Conservation (phyloP, 257 asterid genomes). For the Plectranthus barbatus region DNA sequence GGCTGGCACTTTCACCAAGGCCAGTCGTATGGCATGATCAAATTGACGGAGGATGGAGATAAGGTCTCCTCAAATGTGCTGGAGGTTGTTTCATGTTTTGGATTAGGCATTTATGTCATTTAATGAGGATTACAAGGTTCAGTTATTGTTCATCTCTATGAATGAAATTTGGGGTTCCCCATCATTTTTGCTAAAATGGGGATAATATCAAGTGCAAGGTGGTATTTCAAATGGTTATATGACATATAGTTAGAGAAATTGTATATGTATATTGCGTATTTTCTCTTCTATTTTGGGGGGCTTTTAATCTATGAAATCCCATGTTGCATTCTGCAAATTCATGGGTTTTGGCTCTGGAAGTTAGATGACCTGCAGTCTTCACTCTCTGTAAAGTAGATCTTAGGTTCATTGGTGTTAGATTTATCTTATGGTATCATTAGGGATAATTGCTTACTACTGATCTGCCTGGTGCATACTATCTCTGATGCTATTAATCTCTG, state of each 20-base stretch:
- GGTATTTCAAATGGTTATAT: slow-evolving; percentile 22
- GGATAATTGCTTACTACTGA: background rate
- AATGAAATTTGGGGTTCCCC: slow-evolving; percentile 34
- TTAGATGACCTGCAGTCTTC: background rate
- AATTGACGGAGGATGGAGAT: slow-evolving; percentile 26
- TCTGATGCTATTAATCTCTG: background rate
- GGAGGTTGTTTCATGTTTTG: slow-evolving; percentile 29
- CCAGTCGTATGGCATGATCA: slow-evolving; percentile 25
- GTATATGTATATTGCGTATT: background rate
- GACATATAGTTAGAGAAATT: slow-evolving; percentile 14
- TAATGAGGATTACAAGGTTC: slow-evolving; percentile 29
- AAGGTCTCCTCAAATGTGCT: slow-evolving; percentile 33
- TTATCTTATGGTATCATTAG: background rate
- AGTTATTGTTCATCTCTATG: slow-evolving; percentile 34
- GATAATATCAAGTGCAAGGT: slow-evolving; percentile 7
- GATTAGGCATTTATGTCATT: slow-evolving; percentile 34
- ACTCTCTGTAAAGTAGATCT: slow-evolving; percentile 1
- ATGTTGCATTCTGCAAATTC: slow-evolving; percentile 1
- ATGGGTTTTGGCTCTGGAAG: background rate
- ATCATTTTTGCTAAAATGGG: slow-evolving; percentile 37
- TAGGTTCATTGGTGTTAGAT: background rate
- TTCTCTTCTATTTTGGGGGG: background rate
- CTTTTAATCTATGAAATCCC: background rate
- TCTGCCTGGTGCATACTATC: background rate
- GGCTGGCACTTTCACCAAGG: slow-evolving; percentile 30